Base-by-base conservation (phyloP, 2,329 filamentous ascomycete genomes). In the Raffaelea arxii region DNA sequence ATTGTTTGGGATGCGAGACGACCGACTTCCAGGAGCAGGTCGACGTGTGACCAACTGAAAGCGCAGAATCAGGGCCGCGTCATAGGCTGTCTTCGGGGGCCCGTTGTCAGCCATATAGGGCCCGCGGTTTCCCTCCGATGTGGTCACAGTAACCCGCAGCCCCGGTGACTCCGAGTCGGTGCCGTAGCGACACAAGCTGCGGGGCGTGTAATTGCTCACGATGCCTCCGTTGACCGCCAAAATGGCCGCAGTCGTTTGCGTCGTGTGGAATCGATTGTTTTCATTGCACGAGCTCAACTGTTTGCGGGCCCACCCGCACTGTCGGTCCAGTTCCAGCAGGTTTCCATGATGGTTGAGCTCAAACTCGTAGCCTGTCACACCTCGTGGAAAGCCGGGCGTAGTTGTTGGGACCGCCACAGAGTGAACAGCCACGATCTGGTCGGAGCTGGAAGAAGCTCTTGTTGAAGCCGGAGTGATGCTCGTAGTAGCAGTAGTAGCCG, bases 221-320 rank as follows among this genome's bases (percentile, higher is more conserved):
- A 54, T 46, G 19, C 23, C n/a, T 0, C 53, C 53, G 43, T 54
- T 54, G 37, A 53, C 41, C 18, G 53, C 53, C 11, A 44, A 48
- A 5, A 54, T 46, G 38, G 51, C 53, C 4, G 46, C 53, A 18
- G 53, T 54, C 16, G 53, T 54, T 46, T 54, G 53, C 24, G 53
- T 54, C 45, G 46, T 48, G 19, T 48, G 46, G 37, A 48, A 54
- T 1, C 49, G 48, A 24, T 49, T 49, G 45, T 53, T 54, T 40
- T 54, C 53, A 18, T 53, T 54, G 53, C 53, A 54, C 18, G 53
- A 49, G 14, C 37, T 32, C 24, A 54, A 46, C 46, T 54, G 53
- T 7, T 16, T 12, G 4, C 36, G 46, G 1, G 53, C 53, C 53
- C 53, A 54, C 16, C 21, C 10, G 48, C 53, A 48, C 32, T 54